Percentiles rank a stretch among this genome's conserved stretches.
Conservation (phyloP, 148 eudicot genomes). For the Vaccinium vitisidaea region DNA sequence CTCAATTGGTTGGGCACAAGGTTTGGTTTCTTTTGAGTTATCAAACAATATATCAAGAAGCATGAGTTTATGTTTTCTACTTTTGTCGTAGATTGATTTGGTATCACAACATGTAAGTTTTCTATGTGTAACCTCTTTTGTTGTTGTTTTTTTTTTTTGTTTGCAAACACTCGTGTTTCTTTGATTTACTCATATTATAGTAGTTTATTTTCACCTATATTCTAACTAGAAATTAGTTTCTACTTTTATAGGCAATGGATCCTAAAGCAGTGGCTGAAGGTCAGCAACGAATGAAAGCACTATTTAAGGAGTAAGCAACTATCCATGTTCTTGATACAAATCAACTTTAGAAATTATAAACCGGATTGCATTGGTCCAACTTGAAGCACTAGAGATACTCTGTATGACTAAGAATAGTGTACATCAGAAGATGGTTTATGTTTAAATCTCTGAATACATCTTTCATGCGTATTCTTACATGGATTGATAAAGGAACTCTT, state of each 20-base stretch:
- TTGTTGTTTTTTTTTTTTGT: not conserved
- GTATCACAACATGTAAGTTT: not conserved
- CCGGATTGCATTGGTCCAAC: not conserved
- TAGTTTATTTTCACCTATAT: not conserved
- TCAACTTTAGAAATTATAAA: not conserved
- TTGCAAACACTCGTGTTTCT: not conserved
- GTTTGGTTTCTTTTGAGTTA: not conserved
- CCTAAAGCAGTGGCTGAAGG: conserved; percentile 75
- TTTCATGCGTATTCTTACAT: not conserved
- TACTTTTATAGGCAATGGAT: conserved; percentile 65
- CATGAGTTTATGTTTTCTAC: not conserved
- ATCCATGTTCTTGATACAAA: conserved; percentile 11
- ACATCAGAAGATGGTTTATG: not conserved
- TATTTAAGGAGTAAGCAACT: conserved; percentile 75
- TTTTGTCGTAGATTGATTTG: not conserved
- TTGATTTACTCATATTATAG: not conserved
- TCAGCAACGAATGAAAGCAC: conserved; percentile 49
- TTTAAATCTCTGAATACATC: not conserved
- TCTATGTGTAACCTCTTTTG: not conserved
- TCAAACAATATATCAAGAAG: not conserved
- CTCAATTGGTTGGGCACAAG: not conserved
- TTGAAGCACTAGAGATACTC: not conserved
- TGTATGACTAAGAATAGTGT: not conserved
- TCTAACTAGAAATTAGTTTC: not conserved
- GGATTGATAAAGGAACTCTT: not conserved